These are phyloP conservation scores for Phaffia australis DNA, from an alignment of 768 basidiomycete species.

Conservation along the genomic window DNA sequence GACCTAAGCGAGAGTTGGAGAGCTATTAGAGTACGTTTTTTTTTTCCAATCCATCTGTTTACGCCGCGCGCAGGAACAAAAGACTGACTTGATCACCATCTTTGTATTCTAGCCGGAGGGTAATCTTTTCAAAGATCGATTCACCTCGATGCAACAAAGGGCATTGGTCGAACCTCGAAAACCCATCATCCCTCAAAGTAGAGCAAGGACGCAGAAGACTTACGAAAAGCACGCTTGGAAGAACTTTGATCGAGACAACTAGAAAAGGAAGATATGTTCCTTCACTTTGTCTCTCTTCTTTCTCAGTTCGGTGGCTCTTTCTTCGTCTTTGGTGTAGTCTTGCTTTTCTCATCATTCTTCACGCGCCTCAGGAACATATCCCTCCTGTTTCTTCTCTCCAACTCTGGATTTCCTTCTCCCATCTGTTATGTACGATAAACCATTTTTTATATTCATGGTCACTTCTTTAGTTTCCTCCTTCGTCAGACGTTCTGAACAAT, in stretches of 20 bases:
- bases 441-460: background rate
- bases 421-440: background rate
- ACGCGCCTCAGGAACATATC: background rate
- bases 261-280: slow-evolving; percentile 11
- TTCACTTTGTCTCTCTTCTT: background rate
- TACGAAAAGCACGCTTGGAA: slow-evolving; percentile 1
- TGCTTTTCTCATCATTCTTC: background rate
- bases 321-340: background rate
- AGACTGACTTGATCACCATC: background rate
- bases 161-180: slow-evolving; percentile 76
- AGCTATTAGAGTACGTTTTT: slow-evolving; percentile 59
- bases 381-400: background rate
- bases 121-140: slow-evolving; percentile 81
- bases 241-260: slow-evolving; percentile 6
- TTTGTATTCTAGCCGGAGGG: slow-evolving; percentile 62
- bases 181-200: slow-evolving; percentile 42
- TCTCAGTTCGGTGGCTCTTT: background rate
- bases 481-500: background rate
- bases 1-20: slow-evolving; percentile 76
- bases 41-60: background rate
- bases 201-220: background rate
- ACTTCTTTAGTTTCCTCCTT: background rate
- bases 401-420: slow-evolving; percentile 33
- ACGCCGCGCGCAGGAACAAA: background rate
- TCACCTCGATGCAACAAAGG: slow-evolving; percentile 74